Base-by-base conservation (phyloP, 257 asterid species). In the Capsicum pubescens region DNA sequence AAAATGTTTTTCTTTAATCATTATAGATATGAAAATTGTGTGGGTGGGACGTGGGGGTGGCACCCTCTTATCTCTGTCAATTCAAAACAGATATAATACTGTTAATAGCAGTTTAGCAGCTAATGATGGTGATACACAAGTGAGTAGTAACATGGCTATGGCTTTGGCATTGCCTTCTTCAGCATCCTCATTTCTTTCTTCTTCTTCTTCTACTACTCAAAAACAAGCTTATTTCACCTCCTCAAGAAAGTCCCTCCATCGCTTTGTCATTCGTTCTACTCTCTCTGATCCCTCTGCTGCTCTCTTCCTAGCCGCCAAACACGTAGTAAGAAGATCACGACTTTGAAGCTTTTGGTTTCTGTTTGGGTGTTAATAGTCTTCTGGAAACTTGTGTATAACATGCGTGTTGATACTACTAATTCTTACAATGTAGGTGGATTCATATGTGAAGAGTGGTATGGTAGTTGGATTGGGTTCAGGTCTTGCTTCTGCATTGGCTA, bases 401-500 rank as follows among this genome's bases (percentile, higher is more conserved):
- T 81, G 66, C 3, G 70, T 70, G 9, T 50, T 86, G 80, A 17
- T 67, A 26, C 32, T 82, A 8, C 48, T 44, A 44, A 69, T 68
- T 64, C 56, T 83, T 84, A n/a, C 77, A 93, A 82, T 52, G 83
- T 88, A 93, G 97, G 97, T 93, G 68, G 95, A 93, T 85, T 86
- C 94, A 0, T 93, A 87, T 85, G 96, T 92, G 81, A 89, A 92
- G 89, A 89, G 82, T 86, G 96, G 97, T 60, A 93, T 93, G 97
- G 90, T 90, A 85, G 82, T 93, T 82, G 97, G 97, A 48, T 88
- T 93, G 77, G 97, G 97, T 36, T 88, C 94, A 81, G 97, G 97
- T 69, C 89, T 91, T 4, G 95, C 97, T 87, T 93, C 97, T 55
- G 67, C 85, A 44, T 88, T 90, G 17, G 94, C 97, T 76, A 93